phyloP scores from a whole-genome alignment of 2,329 filamentous ascomycete species.

The Furcasterigmium furcatum region DNA sequence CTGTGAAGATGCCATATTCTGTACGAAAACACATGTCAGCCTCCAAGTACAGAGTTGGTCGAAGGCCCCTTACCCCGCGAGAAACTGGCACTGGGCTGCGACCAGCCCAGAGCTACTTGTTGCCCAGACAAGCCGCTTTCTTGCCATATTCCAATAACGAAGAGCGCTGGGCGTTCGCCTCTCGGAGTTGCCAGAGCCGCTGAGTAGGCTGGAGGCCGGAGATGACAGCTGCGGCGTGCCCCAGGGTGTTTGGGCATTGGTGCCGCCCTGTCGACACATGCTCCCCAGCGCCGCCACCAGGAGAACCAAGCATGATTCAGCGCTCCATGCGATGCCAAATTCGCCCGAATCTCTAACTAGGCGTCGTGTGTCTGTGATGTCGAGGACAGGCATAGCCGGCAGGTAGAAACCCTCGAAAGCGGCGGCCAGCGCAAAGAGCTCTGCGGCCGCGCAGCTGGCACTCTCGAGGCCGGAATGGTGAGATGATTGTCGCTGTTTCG shows the following conservation, averaged over 20 bases:
- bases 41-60: not conserved
- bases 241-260: too few relatives aligned
- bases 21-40: not conserved
- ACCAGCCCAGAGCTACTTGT: not conserved
- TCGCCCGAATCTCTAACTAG: not conserved
- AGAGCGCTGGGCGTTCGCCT: not conserved
- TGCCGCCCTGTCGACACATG: not conserved
- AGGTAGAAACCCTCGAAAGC: not conserved
- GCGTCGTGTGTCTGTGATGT: not conserved
- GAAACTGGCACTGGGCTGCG: conserved; percentile 4
- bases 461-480: not conserved
- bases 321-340: conserved; percentile 1
- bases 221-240: too few relatives aligned
- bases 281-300: conserved; percentile 2
- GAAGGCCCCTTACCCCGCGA: conserved; percentile 2
- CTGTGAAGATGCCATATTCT: not conserved
- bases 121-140: conserved; percentile 4
- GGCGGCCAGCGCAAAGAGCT: not conserved
- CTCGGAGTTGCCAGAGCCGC: not conserved
- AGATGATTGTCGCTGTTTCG: not conserved
- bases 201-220: too few relatives aligned
- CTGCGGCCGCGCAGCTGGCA: not conserved
- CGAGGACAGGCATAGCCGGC: not conserved
- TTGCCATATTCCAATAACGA: conserved; percentile 6
- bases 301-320: conserved; percentile 3